Evolutionary conservation across 2,329 filamentous ascomycete genomes (phyloP).

Genomic region (Beauveria rudraprayagi): DNA sequence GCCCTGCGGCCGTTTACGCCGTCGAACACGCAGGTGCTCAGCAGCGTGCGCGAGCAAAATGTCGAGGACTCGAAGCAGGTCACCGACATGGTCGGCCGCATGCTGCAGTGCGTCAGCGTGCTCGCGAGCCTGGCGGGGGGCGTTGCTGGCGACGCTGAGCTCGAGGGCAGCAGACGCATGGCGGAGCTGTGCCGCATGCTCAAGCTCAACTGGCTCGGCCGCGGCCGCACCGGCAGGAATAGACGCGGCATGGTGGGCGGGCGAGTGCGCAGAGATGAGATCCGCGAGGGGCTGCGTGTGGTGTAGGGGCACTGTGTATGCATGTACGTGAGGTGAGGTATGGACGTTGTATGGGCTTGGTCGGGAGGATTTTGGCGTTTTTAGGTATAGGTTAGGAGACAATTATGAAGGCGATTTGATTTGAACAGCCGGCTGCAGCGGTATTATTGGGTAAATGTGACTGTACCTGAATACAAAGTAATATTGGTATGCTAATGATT

Average conservation of each 20-base stretch:
- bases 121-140: conserved; percentile 63
- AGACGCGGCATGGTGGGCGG: conserved; percentile 80
- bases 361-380: not conserved
- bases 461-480: not conserved
- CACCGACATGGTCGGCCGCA: conserved; percentile 87
- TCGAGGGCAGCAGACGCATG: conserved; percentile 69
- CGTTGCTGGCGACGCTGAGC: conserved; percentile 51
- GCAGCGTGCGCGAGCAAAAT: conserved; percentile 48
- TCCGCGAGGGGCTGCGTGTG: conserved; percentile 34
- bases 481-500: too few species aligned
- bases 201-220: conserved; percentile 93
- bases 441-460: not conserved
- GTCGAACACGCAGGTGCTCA: conserved; percentile 28
- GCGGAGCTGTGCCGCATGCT: conserved; percentile 77
- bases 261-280: conserved; percentile 40
- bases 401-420: not conserved
- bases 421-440: not conserved
- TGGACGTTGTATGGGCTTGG: not conserved
- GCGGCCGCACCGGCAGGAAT: conserved; percentile 83
- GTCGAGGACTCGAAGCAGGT: conserved; percentile 67
- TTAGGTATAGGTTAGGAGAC: conserved; percentile 1
- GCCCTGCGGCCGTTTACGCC: conserved; percentile 44
- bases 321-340: not conserved
- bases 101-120: conserved; percentile 94
- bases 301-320: conserved; percentile 15